Conservation (phyloP, 2,329 filamentous ascomycete genomes). For the Aspergillus pseudonomiae region DNA sequence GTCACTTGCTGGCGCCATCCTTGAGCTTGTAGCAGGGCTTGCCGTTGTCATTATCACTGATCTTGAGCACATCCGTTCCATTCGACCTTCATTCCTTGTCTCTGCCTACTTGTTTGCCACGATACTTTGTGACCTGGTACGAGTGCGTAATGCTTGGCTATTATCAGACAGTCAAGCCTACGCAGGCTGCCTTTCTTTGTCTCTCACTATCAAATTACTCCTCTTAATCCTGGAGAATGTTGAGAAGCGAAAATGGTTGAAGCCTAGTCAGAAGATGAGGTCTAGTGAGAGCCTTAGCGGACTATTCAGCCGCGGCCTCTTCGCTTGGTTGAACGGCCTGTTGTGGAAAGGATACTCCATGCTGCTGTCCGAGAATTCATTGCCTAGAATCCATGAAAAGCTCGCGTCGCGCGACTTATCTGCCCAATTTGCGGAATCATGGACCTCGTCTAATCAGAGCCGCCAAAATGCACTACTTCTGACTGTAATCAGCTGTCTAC, state of each 20-base stretch:
- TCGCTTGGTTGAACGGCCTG: conserved; percentile 47
- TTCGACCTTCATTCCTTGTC: conserved; percentile 36
- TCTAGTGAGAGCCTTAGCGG: conserved; percentile 53
- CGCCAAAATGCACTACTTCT: conserved; percentile 16
- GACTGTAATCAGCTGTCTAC: conserved; percentile 20
- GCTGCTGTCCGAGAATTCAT: conserved; percentile 8
- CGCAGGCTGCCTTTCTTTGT: background rate
- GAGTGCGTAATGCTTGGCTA: conserved; percentile 44
- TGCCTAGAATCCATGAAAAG: conserved; percentile 14
- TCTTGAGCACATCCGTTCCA: conserved; percentile 30
- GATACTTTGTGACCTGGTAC: conserved; percentile 45
- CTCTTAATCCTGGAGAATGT: background rate
- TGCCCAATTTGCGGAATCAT: conserved; percentile 3
- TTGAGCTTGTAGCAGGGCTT: conserved; percentile 24
- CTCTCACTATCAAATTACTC: background rate
- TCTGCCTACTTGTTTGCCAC: conserved; percentile 46
- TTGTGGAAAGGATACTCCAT: conserved; percentile 19
- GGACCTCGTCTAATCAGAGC: conserved; percentile 8
- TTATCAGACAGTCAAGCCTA: conserved; percentile 13
- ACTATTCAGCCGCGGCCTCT: conserved; percentile 45
- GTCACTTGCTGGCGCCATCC: conserved; percentile 9
- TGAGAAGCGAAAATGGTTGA: background rate
- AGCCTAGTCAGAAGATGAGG: conserved; percentile 28
- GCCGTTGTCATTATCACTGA: conserved; percentile 20
- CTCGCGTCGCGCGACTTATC: conserved; percentile 1